phyloP scores from a whole-genome alignment of 441 rosid genomes.

The Adansonia rubrostipa region DNA sequence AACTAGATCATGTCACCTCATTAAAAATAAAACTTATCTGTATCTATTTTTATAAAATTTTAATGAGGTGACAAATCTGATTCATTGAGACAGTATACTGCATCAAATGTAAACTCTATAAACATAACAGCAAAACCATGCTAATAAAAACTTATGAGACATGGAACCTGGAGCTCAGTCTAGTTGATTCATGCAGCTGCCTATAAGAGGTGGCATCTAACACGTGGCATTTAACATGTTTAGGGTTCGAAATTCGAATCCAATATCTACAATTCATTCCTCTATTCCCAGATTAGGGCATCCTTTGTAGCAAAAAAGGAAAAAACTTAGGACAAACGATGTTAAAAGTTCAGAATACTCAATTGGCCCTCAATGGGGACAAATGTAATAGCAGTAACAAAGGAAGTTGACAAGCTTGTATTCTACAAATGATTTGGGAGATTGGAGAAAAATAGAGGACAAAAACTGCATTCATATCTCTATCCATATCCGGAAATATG shows the following conservation, averaged over 20 bases:
- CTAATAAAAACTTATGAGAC: neutral
- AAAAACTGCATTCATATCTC: neutral
- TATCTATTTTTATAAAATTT: too few species aligned
- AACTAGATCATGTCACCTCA: too few species aligned
- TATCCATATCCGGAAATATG: too few species aligned
- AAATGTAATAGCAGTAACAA: neutral
- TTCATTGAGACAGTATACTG: too few species aligned
- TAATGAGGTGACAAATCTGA: too few species aligned
- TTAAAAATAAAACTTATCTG: too few species aligned
- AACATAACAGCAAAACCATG: neutral
- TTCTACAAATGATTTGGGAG: neutral
- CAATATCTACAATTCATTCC: neutral
- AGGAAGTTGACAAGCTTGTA: constrained; percentile 1
- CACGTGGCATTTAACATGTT: neutral
- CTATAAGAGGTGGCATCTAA: neutral
- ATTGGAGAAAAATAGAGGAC: constrained; percentile 51
- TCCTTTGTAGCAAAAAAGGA: neutral
- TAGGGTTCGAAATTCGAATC: neutral
- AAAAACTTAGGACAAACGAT: neutral
- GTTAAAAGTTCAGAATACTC: neutral
- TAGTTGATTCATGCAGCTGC: neutral
- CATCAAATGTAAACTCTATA: neutral
- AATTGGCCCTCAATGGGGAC: neutral
- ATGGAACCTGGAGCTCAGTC: neutral
- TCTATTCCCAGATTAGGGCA: neutral